Evolutionary conservation across 2,329 filamentous ascomycete species (phyloP), one percentile per base, ranked within the genome.

Genomic region (Penicillium sp.): DNA sequence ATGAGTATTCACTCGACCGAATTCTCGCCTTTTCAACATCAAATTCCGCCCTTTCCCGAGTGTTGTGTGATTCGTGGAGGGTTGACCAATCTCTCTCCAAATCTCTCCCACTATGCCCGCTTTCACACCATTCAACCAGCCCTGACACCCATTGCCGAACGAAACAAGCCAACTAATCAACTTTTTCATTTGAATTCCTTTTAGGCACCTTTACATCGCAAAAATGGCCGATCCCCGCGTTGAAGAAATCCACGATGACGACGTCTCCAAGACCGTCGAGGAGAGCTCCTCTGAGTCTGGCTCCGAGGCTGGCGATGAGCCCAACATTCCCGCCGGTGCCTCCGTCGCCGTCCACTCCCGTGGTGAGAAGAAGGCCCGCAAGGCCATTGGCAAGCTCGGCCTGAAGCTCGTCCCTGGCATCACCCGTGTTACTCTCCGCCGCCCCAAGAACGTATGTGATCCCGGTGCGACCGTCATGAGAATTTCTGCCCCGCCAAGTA

Each of bases 331-430:
- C 75, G 88, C 89, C 67, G 94, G 93, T 74, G 90, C 92, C 73
- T 86, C 89, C 65, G 89, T 93, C 74, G 86, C 94, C 71, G 88
- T 99, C 74, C 93, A 97, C 86, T 96, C 91, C 76, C 92, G 94
- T 79, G 97, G 97, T 83, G 94, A 99, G 89, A 99, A 99, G 90
- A 99, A 99, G 88, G 95, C 94, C 72, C 89, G 94, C 82, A 99
- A 99, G 87, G 92, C 92, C 74, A 96, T 99, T 77, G 90, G 92
- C 79, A 99, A 99, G 88, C 87, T 97, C 75, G 92, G 96, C 76
- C 83, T 99, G 76, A 94, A 91, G 85, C 92, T 93, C 74, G 89
- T 99, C 68, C 89, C 90, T 73, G 95, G 94, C 76, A 99, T 99
- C 80, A 99, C 94, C 73, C 89, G 94, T 75, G 95, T 99, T 72